Base-by-base conservation (phyloP, 2,329 filamentous ascomycete species). In the Herpotrichia juniperi region DNA sequence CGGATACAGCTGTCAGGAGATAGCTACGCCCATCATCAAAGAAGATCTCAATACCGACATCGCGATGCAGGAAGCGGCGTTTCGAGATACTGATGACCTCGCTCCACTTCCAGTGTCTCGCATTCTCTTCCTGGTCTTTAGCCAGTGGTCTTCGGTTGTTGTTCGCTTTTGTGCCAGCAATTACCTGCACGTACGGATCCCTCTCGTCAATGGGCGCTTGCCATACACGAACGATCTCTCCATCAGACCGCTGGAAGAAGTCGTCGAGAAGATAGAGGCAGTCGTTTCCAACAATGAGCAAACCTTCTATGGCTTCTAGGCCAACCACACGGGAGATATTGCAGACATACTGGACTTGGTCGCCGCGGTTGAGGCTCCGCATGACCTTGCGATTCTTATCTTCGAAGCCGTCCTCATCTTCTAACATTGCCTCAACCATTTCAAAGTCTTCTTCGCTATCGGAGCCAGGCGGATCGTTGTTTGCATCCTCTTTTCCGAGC, bases 361-460 rank as follows among this genome's bases (percentile, higher is more conserved):
- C 94, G 4, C 93, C 92, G 11, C 89, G 88, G 62, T 96, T 89
- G 10, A 99, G 81, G 57, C 91, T 93, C 46, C 94, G 85, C 91
- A 97, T 96, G 39, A 99, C 93, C 73, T 97, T 97, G 39, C 96
- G 85, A 67, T 99, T 97, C 78, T 97, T 97, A 73, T 99, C 96
- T 74, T 99, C 96, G 57, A 96, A 96, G 1, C 87, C 88, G 60
- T 94, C 91, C 22, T 90, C 84, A 34, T 89, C 86, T 50, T 93
- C 89, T 64, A 92, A 92, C 0, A 93, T 93, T 55, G 97, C 93
- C 54, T 97, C 93, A 6, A 99, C 88, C 59, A 99, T 85, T 74
- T 99, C 94, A 67, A 96, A 99, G 60, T 96, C 96, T 40, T 97
- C 94, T 51, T 97, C 94, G 0, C 87, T 71, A 31, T 73, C 76